A percentile compares a stretch with the other conserved stretches of the same genome.
These are phyloP conservation scores for Deakozyma indianensis DNA, from an alignment of 805 yeast species.

Conservation along the genomic window DNA sequence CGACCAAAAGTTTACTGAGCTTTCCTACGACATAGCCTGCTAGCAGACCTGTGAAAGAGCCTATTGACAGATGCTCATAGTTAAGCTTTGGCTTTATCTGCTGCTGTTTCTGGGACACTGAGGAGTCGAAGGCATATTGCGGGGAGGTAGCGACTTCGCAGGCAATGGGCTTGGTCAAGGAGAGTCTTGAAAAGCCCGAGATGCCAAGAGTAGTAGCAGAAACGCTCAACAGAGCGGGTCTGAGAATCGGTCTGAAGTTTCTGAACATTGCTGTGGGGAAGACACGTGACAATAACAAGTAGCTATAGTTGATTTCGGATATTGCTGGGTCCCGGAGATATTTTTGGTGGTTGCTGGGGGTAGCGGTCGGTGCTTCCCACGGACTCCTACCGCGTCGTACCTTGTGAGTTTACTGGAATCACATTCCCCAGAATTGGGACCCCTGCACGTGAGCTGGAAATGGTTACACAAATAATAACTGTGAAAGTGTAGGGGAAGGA, in stretches of 20 bases:
- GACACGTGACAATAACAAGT: background rate
- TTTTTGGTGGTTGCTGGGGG: too few species aligned
- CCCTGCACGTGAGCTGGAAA: too few species aligned
- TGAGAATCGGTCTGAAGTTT: background rate
- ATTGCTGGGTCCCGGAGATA: background rate
- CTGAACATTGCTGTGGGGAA: background rate
- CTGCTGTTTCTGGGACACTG: background rate
- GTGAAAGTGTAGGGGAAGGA: too few species aligned
- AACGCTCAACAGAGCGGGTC: background rate
- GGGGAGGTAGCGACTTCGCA: background rate
- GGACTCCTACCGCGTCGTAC: too few species aligned
- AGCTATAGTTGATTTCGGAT: background rate
- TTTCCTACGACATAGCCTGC: constrained; percentile 50
- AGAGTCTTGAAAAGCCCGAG: background rate
- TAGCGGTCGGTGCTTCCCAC: too few species aligned
- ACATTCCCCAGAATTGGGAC: too few species aligned
- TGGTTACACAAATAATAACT: too few species aligned
- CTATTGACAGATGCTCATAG: constrained; percentile 49
- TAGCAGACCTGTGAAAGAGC: constrained; percentile 46
- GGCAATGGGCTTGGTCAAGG: background rate
- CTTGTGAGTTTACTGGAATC: too few species aligned
- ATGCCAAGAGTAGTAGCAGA: background rate
- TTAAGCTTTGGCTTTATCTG: constrained; percentile 23
- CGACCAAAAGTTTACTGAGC: constrained; percentile 38
- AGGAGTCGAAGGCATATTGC: background rate